These are phyloP conservation scores for Sporopachydermia lactativora DNA, from an alignment of 805 yeast genomes.

Conservation along the genomic window DNA sequence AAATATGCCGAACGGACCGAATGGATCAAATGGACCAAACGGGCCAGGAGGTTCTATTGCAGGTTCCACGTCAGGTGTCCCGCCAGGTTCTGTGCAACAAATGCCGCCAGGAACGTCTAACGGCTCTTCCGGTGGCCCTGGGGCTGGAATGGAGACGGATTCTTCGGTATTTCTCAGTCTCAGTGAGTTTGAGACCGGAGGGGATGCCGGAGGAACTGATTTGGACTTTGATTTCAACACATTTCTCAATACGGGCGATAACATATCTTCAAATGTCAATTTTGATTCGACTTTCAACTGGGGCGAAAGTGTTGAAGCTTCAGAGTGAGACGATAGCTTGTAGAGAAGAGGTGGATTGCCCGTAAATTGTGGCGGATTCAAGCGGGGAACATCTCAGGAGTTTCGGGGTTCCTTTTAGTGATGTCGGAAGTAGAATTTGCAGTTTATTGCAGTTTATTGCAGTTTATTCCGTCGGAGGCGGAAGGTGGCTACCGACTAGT, in stretches of 20 bases:
- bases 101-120: too few species aligned
- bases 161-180: background rate
- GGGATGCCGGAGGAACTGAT: background rate
- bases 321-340: too few species aligned
- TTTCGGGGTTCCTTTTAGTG: too few species aligned
- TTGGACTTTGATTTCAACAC: conserved; percentile 11
- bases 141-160: background rate
- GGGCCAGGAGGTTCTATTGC: conserved; percentile 5
- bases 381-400: too few species aligned
- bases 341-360: too few species aligned
- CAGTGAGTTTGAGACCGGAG: background rate
- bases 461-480: too few species aligned
- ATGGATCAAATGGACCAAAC: conserved; percentile 3
- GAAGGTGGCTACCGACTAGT: too few species aligned
- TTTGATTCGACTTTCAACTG: conserved; percentile 11
- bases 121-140: background rate
- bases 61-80: too few species aligned
- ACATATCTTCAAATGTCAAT: conserved; percentile 8
- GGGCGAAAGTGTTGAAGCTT: conserved; percentile 13
- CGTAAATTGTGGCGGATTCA: too few species aligned
- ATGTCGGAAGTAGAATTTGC: too few species aligned
- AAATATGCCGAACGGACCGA: conserved; percentile 6
- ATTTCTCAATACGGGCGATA: conserved; percentile 10
- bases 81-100: too few species aligned
- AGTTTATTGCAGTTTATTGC: too few species aligned